Percentiles rank a stretch among this genome's conserved stretches.
These are phyloP conservation scores for Styphnolobium japonicum DNA, from an alignment of 306 rosid species.

Conservation along the genomic window DNA sequence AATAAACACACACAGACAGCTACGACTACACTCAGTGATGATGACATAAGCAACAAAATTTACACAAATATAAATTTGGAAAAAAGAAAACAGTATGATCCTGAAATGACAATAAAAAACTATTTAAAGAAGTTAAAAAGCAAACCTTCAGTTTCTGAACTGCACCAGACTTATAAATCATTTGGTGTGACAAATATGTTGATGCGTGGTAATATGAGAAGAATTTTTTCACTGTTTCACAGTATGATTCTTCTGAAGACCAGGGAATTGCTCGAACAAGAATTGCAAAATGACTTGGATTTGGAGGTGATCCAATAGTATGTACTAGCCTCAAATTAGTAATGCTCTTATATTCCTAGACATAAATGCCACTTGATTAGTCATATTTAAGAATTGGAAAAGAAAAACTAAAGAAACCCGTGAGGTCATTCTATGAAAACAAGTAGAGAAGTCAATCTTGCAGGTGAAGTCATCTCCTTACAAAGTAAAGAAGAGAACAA, in stretches of 20 bases:
- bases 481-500: slow-evolving; percentile 84
- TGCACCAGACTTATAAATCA: slow-evolving; percentile 69
- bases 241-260: slow-evolving; percentile 59
- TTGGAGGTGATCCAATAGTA: slow-evolving; percentile 58
- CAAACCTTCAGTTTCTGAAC: slow-evolving; percentile 81
- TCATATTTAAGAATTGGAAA: slow-evolving; percentile 18
- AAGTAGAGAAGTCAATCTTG: not conserved
- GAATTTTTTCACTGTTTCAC: slow-evolving; percentile 62
- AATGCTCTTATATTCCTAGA: slow-evolving; percentile 77
- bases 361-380: slow-evolving; percentile 12
- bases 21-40: slow-evolving; percentile 14
- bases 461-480: slow-evolving; percentile 48
- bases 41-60: not conserved
- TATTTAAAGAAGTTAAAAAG: not conserved
- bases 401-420: not conserved
- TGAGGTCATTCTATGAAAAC: not conserved
- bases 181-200: slow-evolving; percentile 87
- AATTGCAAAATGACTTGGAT: slow-evolving; percentile 79
- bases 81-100: not conserved
- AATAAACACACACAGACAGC: not conserved
- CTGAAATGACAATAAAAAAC: not conserved
- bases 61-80: not conserved
- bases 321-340: slow-evolving; percentile 65
- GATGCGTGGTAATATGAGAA: slow-evolving; percentile 71
- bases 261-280: slow-evolving; percentile 84